These are phyloP conservation scores for Quercus berberidifolia DNA, from an alignment of 306 rosid genomes.

Conservation along the genomic window DNA sequence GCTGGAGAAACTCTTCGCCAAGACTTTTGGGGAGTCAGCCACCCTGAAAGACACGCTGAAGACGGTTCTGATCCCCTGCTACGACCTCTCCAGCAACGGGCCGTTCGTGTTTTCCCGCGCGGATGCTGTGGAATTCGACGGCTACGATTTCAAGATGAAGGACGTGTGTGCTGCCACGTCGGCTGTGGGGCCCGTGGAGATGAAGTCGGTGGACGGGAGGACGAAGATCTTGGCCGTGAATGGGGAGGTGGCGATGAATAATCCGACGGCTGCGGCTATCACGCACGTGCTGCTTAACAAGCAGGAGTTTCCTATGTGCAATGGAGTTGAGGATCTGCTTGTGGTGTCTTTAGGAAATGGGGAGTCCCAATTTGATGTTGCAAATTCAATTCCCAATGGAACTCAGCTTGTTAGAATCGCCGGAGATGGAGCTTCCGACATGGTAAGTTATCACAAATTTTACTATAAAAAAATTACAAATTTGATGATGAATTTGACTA, in stretches of 20 bases:
- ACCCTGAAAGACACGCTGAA: slow-evolving; percentile 79
- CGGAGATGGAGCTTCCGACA: slow-evolving; percentile 87
- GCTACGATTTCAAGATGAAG: slow-evolving; percentile 83
- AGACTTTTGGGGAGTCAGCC: slow-evolving; percentile 59
- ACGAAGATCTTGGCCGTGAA: slow-evolving; percentile 75
- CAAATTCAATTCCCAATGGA: slow-evolving; percentile 26
- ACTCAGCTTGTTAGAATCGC: slow-evolving; percentile 58
- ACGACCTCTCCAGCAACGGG: slow-evolving; percentile 82
- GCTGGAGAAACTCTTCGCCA: slow-evolving; percentile 53
- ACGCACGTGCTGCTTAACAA: slow-evolving; percentile 94
- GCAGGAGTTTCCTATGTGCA: slow-evolving; percentile 87
- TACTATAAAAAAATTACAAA: no score
- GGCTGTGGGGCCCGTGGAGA: slow-evolving; percentile 34
- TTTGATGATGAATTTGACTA: no score
- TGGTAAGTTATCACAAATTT: slow-evolving; percentile 39
- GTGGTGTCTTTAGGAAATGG: slow-evolving; percentile 92
- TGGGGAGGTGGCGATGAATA: slow-evolving; percentile 83
- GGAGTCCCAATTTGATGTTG: slow-evolving; percentile 52
- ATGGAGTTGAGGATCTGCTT: slow-evolving; percentile 62
- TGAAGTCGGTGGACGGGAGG: slow-evolving; percentile 60
- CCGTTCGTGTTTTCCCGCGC: slow-evolving; percentile 96
- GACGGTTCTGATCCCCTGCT: slow-evolving; percentile 84
- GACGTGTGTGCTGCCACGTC: slow-evolving; percentile 84
- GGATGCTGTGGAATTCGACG: slow-evolving; percentile 87
- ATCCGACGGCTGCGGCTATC: slow-evolving; percentile 80